Conservation (phyloP, 1,284 basidiomycete species). For the Trichosporon ovoides region DNA sequence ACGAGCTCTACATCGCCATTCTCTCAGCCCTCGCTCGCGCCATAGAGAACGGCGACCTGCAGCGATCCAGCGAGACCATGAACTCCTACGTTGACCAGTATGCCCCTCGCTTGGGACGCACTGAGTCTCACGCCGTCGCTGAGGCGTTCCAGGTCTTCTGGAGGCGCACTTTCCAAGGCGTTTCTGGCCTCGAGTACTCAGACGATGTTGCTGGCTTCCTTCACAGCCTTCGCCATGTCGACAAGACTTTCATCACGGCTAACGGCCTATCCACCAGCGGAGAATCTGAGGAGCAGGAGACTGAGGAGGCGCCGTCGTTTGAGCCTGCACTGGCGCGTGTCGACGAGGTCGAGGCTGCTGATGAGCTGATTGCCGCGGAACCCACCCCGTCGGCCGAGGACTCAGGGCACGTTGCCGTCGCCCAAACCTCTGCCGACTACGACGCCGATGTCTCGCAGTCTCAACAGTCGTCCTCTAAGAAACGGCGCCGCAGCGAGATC, state of each 20-base stretch:
- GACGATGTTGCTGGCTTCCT: conserved; percentile 35
- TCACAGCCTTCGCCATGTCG: conserved; percentile 27
- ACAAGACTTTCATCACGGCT: conserved; percentile 36
- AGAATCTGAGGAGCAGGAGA: conserved; percentile 2
- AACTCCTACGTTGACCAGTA: conserved; percentile 32
- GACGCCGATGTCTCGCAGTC: conserved; percentile 17
- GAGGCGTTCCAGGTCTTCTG: conserved; percentile 39
- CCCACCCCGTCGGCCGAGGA: background rate
- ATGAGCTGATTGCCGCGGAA: background rate
- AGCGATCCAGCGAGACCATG: conserved; percentile 23
- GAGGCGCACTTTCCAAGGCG: conserved; percentile 26
- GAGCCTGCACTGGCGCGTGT: background rate
- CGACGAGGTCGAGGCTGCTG: background rate
- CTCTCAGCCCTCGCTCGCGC: conserved; percentile 24
- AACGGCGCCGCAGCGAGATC: conserved; percentile 8
- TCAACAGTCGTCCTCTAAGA: conserved; percentile 2
- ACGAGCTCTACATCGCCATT: conserved; percentile 33
- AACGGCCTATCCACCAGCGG: conserved; percentile 20
- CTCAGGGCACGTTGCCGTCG: background rate
- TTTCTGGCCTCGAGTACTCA: conserved; percentile 25
- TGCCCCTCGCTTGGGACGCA: conserved; percentile 34
- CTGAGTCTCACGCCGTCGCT: conserved; percentile 22
- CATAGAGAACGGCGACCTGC: conserved; percentile 22
- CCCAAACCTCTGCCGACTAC: conserved; percentile 8
- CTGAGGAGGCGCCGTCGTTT: background rate